Base-by-base conservation (phyloP, 805 yeast genomes). In the Priceomyces carsonii region DNA sequence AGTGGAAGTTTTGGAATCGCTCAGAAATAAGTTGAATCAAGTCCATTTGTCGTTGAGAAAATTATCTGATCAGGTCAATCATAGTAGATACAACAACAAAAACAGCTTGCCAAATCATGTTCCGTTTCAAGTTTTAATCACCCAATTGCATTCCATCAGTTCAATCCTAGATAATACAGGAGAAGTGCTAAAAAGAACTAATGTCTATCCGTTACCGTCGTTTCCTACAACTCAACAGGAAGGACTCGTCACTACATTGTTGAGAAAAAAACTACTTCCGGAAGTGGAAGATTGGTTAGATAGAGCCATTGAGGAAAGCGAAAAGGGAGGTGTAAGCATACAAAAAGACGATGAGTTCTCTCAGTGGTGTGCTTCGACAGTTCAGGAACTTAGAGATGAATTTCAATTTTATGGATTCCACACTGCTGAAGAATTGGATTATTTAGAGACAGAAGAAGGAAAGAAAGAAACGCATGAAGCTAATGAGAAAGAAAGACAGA, bases 231-330 rank as follows among this genome's bases (percentile, higher is more conserved):
- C 87, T 1, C 84, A 86, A 28, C 90, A 86, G 44, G 90, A 85
- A 50, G 85, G 88, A 2, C 69, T 93, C 22, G 63, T 90, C 33
- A 85, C 95, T 0, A 89, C 97, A 0, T 66, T 93, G 40, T 59
- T 93, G 40, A 73, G 98, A 39, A 93, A 90, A 56, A 91, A 90
- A 55, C 82, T 83, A 32, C 66, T 86, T 8, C 98, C 99, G 0
- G 97, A 90, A 43, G 95, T 91, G 2, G 85, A 80, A 33, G 85
- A 79, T 30, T 91, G 98, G 97, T 75, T 89, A 6, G 69, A 70
- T 21, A 58, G 63, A 14, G 66, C 52, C 45, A 51, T 54, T 13
- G 43, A 46, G 14, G 42, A 51, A 14, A 30, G 49, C 35, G 50
- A 50, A 32, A 45, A 45, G 18, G 51, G 56, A 18, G 23, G 53